A percentile compares a stretch with the other conserved stretches of the same genome.
Conservation (phyloP, 1,139 yeast species). For the Wickerhamomyces sp. region DNA sequence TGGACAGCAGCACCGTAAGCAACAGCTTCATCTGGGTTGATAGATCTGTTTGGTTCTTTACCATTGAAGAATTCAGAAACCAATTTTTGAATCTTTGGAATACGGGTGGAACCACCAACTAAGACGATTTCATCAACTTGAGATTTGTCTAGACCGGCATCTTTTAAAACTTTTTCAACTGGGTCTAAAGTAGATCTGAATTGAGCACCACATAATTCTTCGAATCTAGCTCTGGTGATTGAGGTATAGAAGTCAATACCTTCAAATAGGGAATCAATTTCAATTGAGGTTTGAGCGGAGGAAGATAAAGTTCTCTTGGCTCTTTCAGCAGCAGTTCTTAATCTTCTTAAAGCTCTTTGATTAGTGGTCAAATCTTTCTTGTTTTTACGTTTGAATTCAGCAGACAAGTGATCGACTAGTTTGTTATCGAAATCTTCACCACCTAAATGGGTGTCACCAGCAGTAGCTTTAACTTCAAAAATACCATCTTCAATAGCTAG, state of each 20-base stretch:
- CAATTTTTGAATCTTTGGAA: slow-evolving; percentile 88
- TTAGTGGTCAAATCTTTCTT: slow-evolving; percentile 69
- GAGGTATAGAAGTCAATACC: slow-evolving; percentile 78
- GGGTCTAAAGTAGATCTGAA: slow-evolving; percentile 86
- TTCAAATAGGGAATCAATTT: slow-evolving; percentile 67
- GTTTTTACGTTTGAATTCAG: slow-evolving; percentile 83
- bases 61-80: slow-evolving; percentile 86
- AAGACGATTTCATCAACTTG: slow-evolving; percentile 81
- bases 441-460: slow-evolving; percentile 84
- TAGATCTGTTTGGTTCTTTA: slow-evolving; percentile 84
- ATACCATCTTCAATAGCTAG: slow-evolving; percentile 97
- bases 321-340: slow-evolving; percentile 88
- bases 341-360: slow-evolving; percentile 83
- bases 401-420: slow-evolving; percentile 72
- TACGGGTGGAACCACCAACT: slow-evolving; percentile 93
- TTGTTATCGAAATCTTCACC: slow-evolving; percentile 83
- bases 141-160: slow-evolving; percentile 72
- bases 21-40: slow-evolving; percentile 81
- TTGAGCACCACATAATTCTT: slow-evolving; percentile 77
- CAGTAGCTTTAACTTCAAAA: slow-evolving; percentile 98
- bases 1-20: slow-evolving; percentile 78
- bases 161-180: slow-evolving; percentile 82
- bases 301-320: slow-evolving; percentile 87
- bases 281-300: slow-evolving; percentile 81
- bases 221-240: slow-evolving; percentile 89